These are phyloP conservation scores for Rugonectria rugulosa DNA, from an alignment of 2,329 filamentous ascomycete genomes.

Conservation along the genomic window DNA sequence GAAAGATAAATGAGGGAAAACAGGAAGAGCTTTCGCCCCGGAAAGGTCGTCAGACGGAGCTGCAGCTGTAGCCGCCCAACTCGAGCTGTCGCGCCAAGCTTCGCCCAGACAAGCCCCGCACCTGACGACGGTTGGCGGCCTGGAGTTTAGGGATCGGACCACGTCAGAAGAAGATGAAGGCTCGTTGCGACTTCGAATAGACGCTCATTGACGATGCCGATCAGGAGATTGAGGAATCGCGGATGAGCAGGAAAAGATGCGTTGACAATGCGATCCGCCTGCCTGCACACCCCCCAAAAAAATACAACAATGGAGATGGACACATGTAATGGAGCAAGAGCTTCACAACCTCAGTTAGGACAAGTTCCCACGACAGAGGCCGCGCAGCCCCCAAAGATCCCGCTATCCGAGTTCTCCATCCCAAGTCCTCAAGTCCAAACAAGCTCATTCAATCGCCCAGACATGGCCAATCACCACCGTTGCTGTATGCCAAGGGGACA, in stretches of 20 bases:
- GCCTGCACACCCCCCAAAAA: too few relatives aligned
- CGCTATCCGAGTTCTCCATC: neutral
- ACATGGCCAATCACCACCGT: constrained; percentile 2
- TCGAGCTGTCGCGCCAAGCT: constrained; percentile 21
- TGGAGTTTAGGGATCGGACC: too few relatives aligned
- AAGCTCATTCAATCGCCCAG: constrained; percentile 2
- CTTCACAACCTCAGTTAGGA: too few relatives aligned
- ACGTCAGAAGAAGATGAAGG: constrained; percentile 4
- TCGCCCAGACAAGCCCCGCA: constrained; percentile 18
- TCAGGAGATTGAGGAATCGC: too few relatives aligned
- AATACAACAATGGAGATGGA: too few relatives aligned
- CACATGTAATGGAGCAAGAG: too few relatives aligned
- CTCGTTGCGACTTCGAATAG: neutral
- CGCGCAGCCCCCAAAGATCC: constrained; percentile 16
- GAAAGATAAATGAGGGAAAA: constrained; percentile 5
- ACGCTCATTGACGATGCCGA: too few relatives aligned
- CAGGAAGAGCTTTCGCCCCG: constrained; percentile 4
- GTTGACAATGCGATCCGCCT: too few relatives aligned
- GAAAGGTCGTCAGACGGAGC: constrained; percentile 10
- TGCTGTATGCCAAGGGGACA: neutral
- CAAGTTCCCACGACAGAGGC: too few relatives aligned
- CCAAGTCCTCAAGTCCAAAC: neutral
- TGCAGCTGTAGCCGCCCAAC: constrained; percentile 23
- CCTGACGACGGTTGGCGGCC: constrained; percentile 1
- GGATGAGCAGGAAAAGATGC: too few relatives aligned